A percentile compares a stretch with the other conserved stretches of the same genome.
These are phyloP conservation scores for Liriodendron chinense DNA, from an alignment of 164 flowering plant species.

Conservation along the genomic window DNA sequence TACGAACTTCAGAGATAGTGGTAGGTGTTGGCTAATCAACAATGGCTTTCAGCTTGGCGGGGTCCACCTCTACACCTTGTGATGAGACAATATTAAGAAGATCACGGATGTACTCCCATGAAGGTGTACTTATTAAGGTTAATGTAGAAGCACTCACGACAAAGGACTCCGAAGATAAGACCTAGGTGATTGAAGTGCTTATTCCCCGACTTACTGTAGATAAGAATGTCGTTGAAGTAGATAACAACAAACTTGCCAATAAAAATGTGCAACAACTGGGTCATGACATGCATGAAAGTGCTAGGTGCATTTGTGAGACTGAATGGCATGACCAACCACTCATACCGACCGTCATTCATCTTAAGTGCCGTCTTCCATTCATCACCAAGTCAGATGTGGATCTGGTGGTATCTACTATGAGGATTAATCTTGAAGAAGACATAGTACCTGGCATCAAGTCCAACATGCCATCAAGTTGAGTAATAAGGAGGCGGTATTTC, in stretches of 20 bases:
- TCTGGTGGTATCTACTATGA: not conserved
- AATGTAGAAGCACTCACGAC: too few species aligned
- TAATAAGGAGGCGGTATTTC: not conserved
- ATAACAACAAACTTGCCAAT: not conserved
- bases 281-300: conserved; percentile 6
- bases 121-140: too few species aligned
- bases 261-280: not conserved
- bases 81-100: too few species aligned
- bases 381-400: not conserved
- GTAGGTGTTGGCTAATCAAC: too few species aligned
- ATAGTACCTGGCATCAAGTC: not conserved
- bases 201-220: too few species aligned
- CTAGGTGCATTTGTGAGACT: not conserved
- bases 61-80: too few species aligned
- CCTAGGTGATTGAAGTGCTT: too few species aligned
- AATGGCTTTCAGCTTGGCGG: too few species aligned
- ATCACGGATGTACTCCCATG: too few species aligned
- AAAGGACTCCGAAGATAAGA: too few species aligned
- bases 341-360: not conserved
- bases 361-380: conserved; percentile 5
- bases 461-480: not conserved
- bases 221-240: not conserved
- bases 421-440: not conserved
- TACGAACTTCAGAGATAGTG: not conserved
- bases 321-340: not conserved